Base-by-base conservation (phyloP, 176 grass and related monocot species). In the Zea mays region DNA sequence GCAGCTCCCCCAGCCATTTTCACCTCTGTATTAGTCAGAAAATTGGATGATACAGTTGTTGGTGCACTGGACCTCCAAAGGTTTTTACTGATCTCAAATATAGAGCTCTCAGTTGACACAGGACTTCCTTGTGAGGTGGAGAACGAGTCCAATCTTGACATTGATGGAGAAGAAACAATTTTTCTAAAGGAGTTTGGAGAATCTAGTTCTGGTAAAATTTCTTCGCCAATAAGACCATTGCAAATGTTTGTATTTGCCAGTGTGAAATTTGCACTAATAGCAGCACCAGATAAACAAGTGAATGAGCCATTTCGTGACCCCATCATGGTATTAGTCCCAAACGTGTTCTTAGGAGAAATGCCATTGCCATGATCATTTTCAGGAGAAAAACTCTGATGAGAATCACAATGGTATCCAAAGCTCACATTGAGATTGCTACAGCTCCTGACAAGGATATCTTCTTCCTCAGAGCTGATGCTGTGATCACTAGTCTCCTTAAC, bases 221-320 rank as follows among this genome's bases (percentile, higher is more conserved):
- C 96, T 69, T 85, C 85, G 3, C 92, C 89, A 73, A 99, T 93
- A 69, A 99, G 68, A 33, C 96, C 96, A 33, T 96, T 93, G 83
- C 92, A 99, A 77, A 99, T 99, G 71, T 96, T 91, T 58, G 96
- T 99, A 78, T 99, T 99, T 67, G 92, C 92, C 66, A 96, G 82
- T 47, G 96, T 99, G 66, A 83, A 90, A 89, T 99, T 99, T 49
- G 96, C 96, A 85, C 96, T 96, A 42, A 96, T 94, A 69, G 96
- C 96, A 16, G 96, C 96, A 79, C 96, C 96, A 77, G 96, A 96
- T 80, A 99, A 79, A 72, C 92, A 96, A 85, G 96, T 85, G 84
- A 99, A 99, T 50, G 96, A 99, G 61, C 90, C 89, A 68, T 84
- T 99, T 39, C 78, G 75, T 65, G 78, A 77, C 33, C 77, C 81